Percentiles rank a stretch among this genome's conserved stretches.
Conservation (phyloP, 2,329 filamentous ascomycete species). For the Biscogniauxia mediterranea region DNA sequence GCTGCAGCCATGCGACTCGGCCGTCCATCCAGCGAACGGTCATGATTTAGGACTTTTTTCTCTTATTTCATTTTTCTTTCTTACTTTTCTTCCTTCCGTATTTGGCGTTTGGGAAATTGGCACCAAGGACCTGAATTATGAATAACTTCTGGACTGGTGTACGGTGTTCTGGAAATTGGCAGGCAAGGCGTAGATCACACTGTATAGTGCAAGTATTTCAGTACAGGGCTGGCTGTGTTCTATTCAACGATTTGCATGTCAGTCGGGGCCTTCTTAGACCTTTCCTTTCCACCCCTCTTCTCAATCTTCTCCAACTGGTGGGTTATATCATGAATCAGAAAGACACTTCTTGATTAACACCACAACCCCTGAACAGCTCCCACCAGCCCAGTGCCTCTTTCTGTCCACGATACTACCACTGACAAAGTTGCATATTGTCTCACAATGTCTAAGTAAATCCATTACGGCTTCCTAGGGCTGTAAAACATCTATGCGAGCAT, state of each 20-base stretch:
- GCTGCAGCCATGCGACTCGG: conserved; percentile 23
- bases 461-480: background rate
- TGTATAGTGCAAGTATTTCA: background rate
- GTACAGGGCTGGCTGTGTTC: background rate
- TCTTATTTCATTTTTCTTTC: background rate
- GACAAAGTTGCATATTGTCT: background rate
- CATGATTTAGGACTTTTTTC: background rate
- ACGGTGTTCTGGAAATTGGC: background rate
- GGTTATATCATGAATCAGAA: background rate
- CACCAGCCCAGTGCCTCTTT: background rate
- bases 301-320: background rate
- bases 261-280: background rate
- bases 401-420: no score
- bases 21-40: conserved; percentile 10
- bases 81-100: background rate
- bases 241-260: background rate
- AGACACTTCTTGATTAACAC: background rate
- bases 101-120: conserved; percentile 7
- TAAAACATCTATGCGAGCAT: background rate
- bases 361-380: background rate
- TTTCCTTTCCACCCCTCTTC: background rate
- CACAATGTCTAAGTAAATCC: background rate
- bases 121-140: conserved; percentile 6
- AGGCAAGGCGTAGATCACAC: background rate
- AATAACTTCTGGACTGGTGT: conserved; percentile 1